Conservation (phyloP, 2,329 filamentous ascomycete genomes). For the Clonostachys sp. region DNA sequence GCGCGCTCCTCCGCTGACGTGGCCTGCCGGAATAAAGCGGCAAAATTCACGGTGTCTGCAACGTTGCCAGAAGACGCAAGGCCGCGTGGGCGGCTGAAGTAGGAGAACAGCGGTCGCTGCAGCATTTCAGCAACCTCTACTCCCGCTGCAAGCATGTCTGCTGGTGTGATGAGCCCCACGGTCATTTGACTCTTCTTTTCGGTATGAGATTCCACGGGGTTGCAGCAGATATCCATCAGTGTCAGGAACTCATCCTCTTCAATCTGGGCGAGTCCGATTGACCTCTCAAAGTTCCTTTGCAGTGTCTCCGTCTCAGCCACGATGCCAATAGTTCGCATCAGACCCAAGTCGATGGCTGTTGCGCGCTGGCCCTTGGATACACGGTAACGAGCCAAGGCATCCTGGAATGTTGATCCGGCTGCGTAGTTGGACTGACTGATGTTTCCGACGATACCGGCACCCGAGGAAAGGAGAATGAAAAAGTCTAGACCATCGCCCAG, state of each 20-base stretch:
- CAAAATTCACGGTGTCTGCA: background rate
- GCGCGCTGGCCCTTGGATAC: background rate
- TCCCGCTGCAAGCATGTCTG: background rate
- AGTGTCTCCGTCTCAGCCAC: background rate
- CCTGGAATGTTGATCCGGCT: slow-evolving; percentile 30
- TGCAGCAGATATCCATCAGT: slow-evolving; percentile 1
- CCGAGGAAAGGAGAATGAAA: slow-evolving; percentile 22
- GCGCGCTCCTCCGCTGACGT: background rate
- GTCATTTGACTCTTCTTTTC: background rate
- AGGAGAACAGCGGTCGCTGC: background rate
- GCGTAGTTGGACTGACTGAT: slow-evolving; percentile 33
- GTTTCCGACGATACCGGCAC: slow-evolving; percentile 13
- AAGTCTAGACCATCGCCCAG: slow-evolving; percentile 18
- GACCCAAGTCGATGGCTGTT: slow-evolving; percentile 9
- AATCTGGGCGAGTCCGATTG: slow-evolving; percentile 1
- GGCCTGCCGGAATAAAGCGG: background rate
- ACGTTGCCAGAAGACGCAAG: background rate
- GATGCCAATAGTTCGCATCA: slow-evolving; percentile 12
- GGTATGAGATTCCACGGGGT: background rate
- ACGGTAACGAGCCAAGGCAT: slow-evolving; percentile 6
- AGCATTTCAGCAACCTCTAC: background rate
- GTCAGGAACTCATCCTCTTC: slow-evolving; percentile 4
- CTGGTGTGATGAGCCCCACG: background rate
- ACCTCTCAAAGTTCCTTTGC: background rate
- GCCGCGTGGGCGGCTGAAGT: background rate